These are phyloP conservation scores for Takakia lepidozioides DNA, from an alignment of 225 moss, liverwort and hornwort species.

Conservation along the genomic window DNA sequence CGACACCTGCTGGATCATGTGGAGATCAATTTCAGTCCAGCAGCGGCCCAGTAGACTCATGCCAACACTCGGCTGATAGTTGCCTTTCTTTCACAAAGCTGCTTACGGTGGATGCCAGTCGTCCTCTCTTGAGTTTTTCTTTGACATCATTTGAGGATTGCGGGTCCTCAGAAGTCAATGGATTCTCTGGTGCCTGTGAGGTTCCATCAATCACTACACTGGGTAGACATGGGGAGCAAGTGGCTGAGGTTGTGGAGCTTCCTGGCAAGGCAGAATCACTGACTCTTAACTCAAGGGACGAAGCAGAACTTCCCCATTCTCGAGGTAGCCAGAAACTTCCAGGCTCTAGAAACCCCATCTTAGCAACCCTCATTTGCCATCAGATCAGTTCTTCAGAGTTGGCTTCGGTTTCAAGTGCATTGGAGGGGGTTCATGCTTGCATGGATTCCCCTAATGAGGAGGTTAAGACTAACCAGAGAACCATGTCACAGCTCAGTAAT, in stretches of 20 bases:
- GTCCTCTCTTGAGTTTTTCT: slow-evolving; percentile 28
- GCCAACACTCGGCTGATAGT: no score
- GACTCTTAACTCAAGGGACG: no score
- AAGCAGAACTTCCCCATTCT: no score
- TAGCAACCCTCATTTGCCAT: background rate
- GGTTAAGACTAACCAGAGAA: slow-evolving; percentile 1
- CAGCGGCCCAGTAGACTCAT: no score
- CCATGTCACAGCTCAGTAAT: slow-evolving; percentile 33
- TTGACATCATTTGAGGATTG: slow-evolving; percentile 15
- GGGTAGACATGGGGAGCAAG: background rate
- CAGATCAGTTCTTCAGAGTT: no score
- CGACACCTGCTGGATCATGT: no score
- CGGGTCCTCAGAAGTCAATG: background rate
- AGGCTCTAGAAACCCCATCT: background rate
- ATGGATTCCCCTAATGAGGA: no score
- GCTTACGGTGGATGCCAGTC: slow-evolving; percentile 24
- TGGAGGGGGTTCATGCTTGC: no score
- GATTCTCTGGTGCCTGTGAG: background rate
- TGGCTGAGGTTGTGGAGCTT: background rate
- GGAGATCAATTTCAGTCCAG: no score
- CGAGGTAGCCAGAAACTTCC: background rate
- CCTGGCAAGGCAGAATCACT: background rate
- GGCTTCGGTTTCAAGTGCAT: no score
- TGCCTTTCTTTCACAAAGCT: no score
- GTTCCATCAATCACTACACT: background rate